Evolutionary conservation across 352 stramenopile species (phyloP), one percentile per base, ranked within the genome.

Genomic region (Pythium myriotylum): DNA sequence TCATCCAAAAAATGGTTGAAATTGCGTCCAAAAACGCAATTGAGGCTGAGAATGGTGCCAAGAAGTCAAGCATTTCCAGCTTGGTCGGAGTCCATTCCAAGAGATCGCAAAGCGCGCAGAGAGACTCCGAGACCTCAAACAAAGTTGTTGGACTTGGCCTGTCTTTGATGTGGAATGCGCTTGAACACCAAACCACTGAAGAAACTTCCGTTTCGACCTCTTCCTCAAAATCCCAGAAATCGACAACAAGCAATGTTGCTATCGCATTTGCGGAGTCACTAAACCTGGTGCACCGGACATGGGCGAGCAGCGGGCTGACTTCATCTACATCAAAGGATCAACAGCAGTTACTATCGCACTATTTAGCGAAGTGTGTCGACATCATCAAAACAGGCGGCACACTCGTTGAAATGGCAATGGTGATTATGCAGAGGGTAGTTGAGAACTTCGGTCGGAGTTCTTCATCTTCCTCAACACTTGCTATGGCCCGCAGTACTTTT

Each of bases 141-240:
- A 94, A 94, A 50, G 70, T 94, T 22, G 79, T 91, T 26, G 77
- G 52, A 10, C 57, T 94, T 39, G 85, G 83, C 20, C 84, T 86
- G 16, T 92, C 77, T n/a, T 54, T 94, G 17, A 78, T 92, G 46
- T 94, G 85, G 85, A 92, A 88, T 67, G 81, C 71, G 9, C 79
- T 89, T 23, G 63, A 67, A 41, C 54, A 70, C 19, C 63, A 61
- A 9, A 59, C 23, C 22, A 60, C n/a, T 43, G 64, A 63, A 35
- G 27, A 55, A 24, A 40, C 16, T 8, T 13, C 45, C 7, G n/a
- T 41, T 1, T 61, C 51, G 13, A 26, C 14, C 22, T 17, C 23
- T 10, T 45, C 54, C 2, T 43, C 19, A 50, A 7, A 23, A 16
- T 39, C 7, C 26, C 12, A 40, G 23, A 41, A 13, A 32, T 13